Evolutionary conservation across 2,329 filamentous ascomycete species (phyloP), one percentile per base, ranked within the genome.

Genomic region (Penicillium occitanis): DNA sequence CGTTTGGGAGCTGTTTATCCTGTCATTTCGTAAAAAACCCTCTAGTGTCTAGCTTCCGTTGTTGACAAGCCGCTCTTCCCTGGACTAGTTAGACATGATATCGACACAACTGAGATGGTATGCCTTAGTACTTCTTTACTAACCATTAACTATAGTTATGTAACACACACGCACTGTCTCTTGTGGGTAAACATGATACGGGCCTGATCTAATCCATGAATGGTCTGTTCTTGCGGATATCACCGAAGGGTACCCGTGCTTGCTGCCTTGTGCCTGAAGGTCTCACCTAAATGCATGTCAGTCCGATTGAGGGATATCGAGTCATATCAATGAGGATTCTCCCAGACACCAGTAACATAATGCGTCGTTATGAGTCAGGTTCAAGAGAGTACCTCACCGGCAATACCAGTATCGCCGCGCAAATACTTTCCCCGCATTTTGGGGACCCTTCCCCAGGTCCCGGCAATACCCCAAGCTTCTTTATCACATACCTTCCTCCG

Each of bases 401-500:
- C n/a, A 22, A 57, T 37, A 57, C 51, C 17, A 35, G 30, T 19
- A 57, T 57, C 30, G 30, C 51, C 51, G n/a, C 51, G 51, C 51
- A 57, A 57, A 57, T 57, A 57, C 51, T 57, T 57, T 57, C 51
- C 51, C 51, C 51, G 51, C 51, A 37, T 57, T 57, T 57, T 57
- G n/a, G 28, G 28, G n/a, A 19, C n/a, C 28, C 17, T 37, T 35
- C 51, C 30, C 51, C 51, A 57, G 51, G n/a, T 37, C 30, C 51
- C 51, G 51, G 51, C 5, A 57, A 57, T 22, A 57, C 51, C 51
- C 51, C 51, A 37, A 35, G 30, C 51, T 22, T 37, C 30, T 13
- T 37, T 37, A 57, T 57, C 51, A 57, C 28, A 57, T 37, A 22
- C 30, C 30, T 37, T 57, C 10, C 11, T 57, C 51, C 51, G 51